Evolutionary conservation across 257 asterid genomes (phyloP).

Genomic region (Avicennia marina): DNA sequence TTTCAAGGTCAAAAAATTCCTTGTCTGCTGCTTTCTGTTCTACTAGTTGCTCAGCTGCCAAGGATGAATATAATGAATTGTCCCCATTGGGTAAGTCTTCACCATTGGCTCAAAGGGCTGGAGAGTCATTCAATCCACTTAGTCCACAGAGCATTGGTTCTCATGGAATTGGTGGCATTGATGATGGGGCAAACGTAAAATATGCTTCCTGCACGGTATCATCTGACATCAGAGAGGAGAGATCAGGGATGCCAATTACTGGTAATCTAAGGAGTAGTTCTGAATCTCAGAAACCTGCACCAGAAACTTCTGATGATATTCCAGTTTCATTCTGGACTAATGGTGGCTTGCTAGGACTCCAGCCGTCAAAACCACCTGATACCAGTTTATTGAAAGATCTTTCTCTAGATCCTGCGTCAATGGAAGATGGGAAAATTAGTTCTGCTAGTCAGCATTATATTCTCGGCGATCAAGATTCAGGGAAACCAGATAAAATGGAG

Average conservation of each 20-base stretch:
- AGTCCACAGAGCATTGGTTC: constrained; percentile 27
- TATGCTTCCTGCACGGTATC: constrained; percentile 28
- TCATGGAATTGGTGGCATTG: constrained; percentile 17
- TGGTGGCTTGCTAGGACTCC: constrained; percentile 92
- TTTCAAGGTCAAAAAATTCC: constrained; percentile 18
- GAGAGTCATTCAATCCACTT: constrained; percentile 27
- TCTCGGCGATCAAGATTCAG: too few relatives aligned
- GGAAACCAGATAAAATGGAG: constrained; percentile 26
- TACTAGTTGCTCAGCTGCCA: constrained; percentile 2
- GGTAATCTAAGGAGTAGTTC: constrained; percentile 27
- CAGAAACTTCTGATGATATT: constrained; percentile 44
- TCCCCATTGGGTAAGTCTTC: constrained; percentile 27
- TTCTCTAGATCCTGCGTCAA: constrained; percentile 22
- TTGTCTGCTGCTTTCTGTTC: constrained; percentile 13
- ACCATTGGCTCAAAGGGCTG: constrained; percentile 37
- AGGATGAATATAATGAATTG: constrained; percentile 18
- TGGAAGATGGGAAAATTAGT: constrained; percentile 24
- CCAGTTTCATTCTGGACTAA: constrained; percentile 86
- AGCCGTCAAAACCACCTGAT: constrained; percentile 96
- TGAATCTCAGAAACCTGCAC: constrained; percentile 40
- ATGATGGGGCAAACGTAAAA: constrained; percentile 19
- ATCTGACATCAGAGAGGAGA: constrained; percentile 25
- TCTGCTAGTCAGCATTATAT: constrained; percentile 25
- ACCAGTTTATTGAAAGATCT: constrained; percentile 30
- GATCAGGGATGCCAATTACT: constrained; percentile 20